Conservation (phyloP, 169 alveolate genomes). For the Eimeria falciformis region DNA sequence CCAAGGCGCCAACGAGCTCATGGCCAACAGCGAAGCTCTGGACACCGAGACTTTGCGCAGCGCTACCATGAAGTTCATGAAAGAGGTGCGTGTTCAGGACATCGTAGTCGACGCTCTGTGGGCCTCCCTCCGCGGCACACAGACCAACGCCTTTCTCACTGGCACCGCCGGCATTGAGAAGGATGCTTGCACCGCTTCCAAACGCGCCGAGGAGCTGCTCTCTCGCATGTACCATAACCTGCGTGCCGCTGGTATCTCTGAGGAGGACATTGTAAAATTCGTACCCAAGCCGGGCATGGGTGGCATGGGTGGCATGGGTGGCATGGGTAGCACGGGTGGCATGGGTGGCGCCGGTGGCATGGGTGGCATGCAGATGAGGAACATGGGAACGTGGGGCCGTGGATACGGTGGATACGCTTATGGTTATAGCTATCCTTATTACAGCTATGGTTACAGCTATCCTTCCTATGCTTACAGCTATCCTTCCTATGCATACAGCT, state of each 20-base stretch:
- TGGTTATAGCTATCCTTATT: slow-evolving; percentile 1
- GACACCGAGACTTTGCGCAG: slow-evolving; percentile 56
- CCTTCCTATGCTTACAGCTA: slow-evolving; percentile 4
- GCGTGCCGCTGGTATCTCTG: slow-evolving; percentile 46
- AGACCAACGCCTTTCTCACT: slow-evolving; percentile 17
- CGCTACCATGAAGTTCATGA: slow-evolving; percentile 39
- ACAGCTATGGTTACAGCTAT: slow-evolving; percentile 39
- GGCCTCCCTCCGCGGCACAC: slow-evolving; percentile 56
- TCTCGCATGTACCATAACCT: slow-evolving; percentile 51
- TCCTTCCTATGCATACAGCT: neutral
- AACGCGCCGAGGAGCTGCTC: slow-evolving; percentile 18
- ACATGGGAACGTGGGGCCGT: neutral
- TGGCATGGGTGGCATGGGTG: too few species aligned
- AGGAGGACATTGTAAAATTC: slow-evolving; percentile 33
- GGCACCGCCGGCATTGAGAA: neutral
- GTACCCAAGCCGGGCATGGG: slow-evolving; percentile 8
- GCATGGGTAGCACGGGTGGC: slow-evolving; percentile 55
- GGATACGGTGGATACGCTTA: neutral
- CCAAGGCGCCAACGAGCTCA: slow-evolving; percentile 38
- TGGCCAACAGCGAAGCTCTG: slow-evolving; percentile 37
- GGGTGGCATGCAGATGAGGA: neutral
- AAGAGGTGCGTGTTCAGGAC: slow-evolving; percentile 52
- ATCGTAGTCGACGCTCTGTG: slow-evolving; percentile 28
- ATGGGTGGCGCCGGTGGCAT: neutral
- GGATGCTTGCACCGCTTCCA: slow-evolving; percentile 15